A percentile compares a stretch with the other conserved stretches of the same genome.
These are phyloP conservation scores for Trichocladium uniseriatum DNA, from an alignment of 495 filamentous ascomycete species.

Conservation along the genomic window DNA sequence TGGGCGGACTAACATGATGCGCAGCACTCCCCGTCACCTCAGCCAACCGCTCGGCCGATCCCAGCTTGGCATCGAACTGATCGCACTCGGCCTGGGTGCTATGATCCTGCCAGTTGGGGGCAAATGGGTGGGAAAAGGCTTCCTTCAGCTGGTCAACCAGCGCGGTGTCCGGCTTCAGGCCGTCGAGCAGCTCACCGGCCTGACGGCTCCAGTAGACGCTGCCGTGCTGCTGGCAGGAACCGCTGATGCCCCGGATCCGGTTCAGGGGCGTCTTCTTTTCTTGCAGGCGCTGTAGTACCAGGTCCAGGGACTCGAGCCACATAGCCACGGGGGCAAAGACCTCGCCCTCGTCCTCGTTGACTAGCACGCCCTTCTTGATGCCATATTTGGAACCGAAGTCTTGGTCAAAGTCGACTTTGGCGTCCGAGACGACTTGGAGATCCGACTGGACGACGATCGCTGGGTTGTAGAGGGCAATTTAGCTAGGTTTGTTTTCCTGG, in stretches of 20 bases:
- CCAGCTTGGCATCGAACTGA: constrained; percentile 65
- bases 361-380: constrained; percentile 78
- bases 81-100: constrained; percentile 91
- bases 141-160: constrained; percentile 59
- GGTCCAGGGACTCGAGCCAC: constrained; percentile 88
- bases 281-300: constrained; percentile 65
- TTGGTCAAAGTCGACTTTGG: constrained; percentile 63
- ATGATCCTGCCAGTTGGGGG: constrained; percentile 95
- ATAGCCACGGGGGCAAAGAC: constrained; percentile 88
- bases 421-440: constrained; percentile 65
- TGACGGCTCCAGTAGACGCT: constrained; percentile 80
- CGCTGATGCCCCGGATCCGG: constrained; percentile 73
- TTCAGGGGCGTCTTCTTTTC: constrained; percentile 67
- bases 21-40: constrained; percentile 79
- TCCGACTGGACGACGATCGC: constrained; percentile 71
- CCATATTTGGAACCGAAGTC: constrained; percentile 71
- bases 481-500: background rate
- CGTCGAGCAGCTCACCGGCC: constrained; percentile 55
- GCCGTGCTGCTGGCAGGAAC: constrained; percentile 92
- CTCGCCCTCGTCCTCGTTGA: constrained; percentile 70
- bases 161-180: constrained; percentile 47
- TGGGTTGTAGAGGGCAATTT: constrained; percentile 17
- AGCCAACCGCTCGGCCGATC: constrained; percentile 57
- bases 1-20: constrained; percentile 62
- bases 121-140: constrained; percentile 78